These are phyloP conservation scores for Chlamydomonas reinhardtii DNA, from an alignment of 163 green algal genomes.

Conservation along the genomic window DNA sequence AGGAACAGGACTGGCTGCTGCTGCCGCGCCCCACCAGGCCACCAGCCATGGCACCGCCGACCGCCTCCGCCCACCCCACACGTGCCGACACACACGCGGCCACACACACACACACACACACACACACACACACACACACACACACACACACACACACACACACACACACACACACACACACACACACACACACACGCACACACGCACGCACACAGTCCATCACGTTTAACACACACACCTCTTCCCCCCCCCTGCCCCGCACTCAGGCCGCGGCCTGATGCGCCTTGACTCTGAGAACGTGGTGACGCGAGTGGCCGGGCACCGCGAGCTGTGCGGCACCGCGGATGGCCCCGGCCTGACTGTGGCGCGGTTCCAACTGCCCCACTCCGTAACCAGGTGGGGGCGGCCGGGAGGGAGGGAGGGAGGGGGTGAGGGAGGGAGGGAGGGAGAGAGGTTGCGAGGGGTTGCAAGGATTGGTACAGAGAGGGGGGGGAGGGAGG, in stretches of 20 bases:
- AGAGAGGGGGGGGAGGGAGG: too few species aligned
- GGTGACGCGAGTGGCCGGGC: conserved; percentile 18
- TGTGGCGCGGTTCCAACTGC: conserved; percentile 28
- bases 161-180: neutral
- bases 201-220: neutral
- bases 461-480: too few species aligned
- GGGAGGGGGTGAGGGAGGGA: too few species aligned
- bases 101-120: too few species aligned
- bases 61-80: too few species aligned
- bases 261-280: conserved; percentile 32
- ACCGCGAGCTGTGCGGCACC: conserved; percentile 31
- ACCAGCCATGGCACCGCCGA: too few species aligned
- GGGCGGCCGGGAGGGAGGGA: too few species aligned
- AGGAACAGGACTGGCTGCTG: too few species aligned
- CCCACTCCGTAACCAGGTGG: conserved; percentile 2
- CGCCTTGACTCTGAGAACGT: conserved; percentile 23
- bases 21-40: too few species aligned
- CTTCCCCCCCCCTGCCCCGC: neutral
- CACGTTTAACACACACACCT: neutral
- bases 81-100: too few species aligned
- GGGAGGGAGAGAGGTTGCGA: too few species aligned
- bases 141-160: neutral
- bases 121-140: neutral
- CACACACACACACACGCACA: too few species aligned
- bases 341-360: conserved; percentile 10